phyloP scores from a whole-genome alignment of 805 yeast genomes.

The Lipomyces japonicus region DNA sequence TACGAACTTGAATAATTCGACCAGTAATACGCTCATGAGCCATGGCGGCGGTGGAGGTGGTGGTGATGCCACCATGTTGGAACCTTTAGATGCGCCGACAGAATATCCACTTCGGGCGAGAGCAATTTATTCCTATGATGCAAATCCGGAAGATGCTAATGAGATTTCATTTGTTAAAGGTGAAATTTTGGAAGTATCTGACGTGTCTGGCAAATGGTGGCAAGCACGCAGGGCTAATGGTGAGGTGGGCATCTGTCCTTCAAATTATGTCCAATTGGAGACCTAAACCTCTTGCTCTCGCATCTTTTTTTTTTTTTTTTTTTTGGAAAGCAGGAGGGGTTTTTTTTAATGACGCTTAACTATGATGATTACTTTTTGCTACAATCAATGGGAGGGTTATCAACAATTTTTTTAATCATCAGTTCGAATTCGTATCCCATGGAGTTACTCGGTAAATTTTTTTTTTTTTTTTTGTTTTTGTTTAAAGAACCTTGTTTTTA shows the following conservation, averaged over 20 bases:
- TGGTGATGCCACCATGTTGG: conserved; percentile 30
- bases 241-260: conserved; percentile 93
- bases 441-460: too few species aligned
- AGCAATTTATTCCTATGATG: conserved; percentile 82
- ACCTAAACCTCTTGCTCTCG: background rate
- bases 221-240: conserved; percentile 88
- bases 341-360: too few species aligned
- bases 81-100: conserved; percentile 32
- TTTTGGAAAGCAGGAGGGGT: too few species aligned
- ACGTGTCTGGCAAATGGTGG: conserved; percentile 98
- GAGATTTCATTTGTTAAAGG: conserved; percentile 89
- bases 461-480: too few species aligned
- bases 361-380: too few species aligned
- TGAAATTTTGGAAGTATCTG: conserved; percentile 86
- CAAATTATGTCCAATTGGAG: conserved; percentile 63
- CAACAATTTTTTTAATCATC: too few species aligned
- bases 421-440: too few species aligned
- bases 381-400: too few species aligned
- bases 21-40: conserved; percentile 6
- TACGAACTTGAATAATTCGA: conserved; percentile 4
- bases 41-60: conserved; percentile 7
- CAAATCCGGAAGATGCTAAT: conserved; percentile 88
- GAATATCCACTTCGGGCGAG: conserved; percentile 79
- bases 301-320: background rate
- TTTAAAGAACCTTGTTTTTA: too few species aligned